A percentile compares a stretch with the other conserved stretches of the same genome.
Evolutionary conservation across 2,329 filamentous ascomycete genomes (phyloP).

Genomic region (Thielaviopsis musarum): DNA sequence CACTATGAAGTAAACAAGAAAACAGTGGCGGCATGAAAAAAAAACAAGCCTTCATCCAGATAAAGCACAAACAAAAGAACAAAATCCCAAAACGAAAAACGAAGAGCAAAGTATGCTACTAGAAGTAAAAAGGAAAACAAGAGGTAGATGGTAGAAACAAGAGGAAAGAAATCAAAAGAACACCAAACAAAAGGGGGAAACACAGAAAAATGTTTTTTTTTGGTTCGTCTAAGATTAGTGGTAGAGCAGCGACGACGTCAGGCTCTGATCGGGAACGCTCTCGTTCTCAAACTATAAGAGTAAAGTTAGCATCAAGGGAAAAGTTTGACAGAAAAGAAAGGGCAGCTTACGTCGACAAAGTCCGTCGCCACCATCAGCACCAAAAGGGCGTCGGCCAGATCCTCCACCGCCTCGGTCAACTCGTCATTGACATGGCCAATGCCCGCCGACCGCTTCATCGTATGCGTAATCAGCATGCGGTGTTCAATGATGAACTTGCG

Average conservation of each 20-base stretch:
- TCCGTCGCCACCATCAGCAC: conserved; percentile 66
- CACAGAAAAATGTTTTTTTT: not conserved
- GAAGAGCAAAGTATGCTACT: not conserved
- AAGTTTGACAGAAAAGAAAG: not conserved
- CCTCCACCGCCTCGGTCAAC: conserved; percentile 47
- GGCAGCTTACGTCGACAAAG: conserved; percentile 60
- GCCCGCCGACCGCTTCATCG: conserved; percentile 77
- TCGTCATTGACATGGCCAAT: conserved; percentile 36
- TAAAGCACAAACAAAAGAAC: not conserved
- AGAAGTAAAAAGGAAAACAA: not conserved
- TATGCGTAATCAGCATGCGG: conserved; percentile 65
- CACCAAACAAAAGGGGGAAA: not conserved
- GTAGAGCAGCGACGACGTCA: conserved; percentile 22
- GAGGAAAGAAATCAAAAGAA: not conserved
- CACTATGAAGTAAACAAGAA: not conserved
- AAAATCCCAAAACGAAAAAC: not conserved
- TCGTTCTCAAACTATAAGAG: conserved; percentile 25
- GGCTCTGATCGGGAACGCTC: conserved; percentile 19
- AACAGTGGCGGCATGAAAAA: not conserved
- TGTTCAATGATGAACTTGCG: conserved; percentile 69
- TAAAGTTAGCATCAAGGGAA: not conserved
- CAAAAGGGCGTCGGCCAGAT: conserved; percentile 72
- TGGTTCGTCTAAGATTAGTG: conserved; percentile 18
- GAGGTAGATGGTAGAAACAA: not conserved
- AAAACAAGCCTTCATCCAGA: not conserved